Evolutionary conservation across 2,329 filamentous ascomycete species (phyloP), one percentile per base, ranked within the genome.

Genomic region (Aspergillus sergii): DNA sequence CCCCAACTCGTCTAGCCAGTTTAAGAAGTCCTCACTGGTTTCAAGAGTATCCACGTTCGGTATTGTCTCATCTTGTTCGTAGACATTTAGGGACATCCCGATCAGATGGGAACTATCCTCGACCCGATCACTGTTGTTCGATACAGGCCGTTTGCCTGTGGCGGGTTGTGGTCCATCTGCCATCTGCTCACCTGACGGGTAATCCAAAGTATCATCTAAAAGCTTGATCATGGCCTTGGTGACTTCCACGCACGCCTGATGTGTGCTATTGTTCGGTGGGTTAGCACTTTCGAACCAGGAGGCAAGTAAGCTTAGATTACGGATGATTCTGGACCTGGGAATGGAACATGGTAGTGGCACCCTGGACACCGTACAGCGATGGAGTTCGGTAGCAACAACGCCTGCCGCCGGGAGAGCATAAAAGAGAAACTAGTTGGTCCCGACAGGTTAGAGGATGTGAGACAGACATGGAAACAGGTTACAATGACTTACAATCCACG

Each of bases 241-340:
- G 32, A 72, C 51, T 57, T 68, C 67, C 50, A 64, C 56, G 23
- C 66, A 67, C 4, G 59, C 58, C 16, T 59, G 61, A 9, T 61
- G 54, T 16, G 67, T 67, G 8, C 50, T 34, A 32, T 39, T 61
- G 2, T 39, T 61, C 16, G 59, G 50, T 19, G 63, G 43, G 14
- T 59, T 57, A 8, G 60, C 30, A 23, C 50, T 63, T 58, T 70
- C 62, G 34, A 71, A 65, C 64, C 69, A 71, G 28, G 68, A 66
- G 28, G 68, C 64, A 23, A 72, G 28, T 59, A 46, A 62, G 55
- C 64, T 69, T 10, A 72, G 64, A 43, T 68, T 65, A 26, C 69
- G 69, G 59, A 72, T 71, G 7, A 72, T 65, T 53, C 68, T 64
- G 6, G 69, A 66, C 21, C 69, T 67, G 21, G 70, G 65, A 26